A percentile compares a stretch with the other conserved stretches of the same genome.
Conservation (phyloP, 2,329 filamentous ascomycete genomes). For the Colletotrichum falcatum region DNA sequence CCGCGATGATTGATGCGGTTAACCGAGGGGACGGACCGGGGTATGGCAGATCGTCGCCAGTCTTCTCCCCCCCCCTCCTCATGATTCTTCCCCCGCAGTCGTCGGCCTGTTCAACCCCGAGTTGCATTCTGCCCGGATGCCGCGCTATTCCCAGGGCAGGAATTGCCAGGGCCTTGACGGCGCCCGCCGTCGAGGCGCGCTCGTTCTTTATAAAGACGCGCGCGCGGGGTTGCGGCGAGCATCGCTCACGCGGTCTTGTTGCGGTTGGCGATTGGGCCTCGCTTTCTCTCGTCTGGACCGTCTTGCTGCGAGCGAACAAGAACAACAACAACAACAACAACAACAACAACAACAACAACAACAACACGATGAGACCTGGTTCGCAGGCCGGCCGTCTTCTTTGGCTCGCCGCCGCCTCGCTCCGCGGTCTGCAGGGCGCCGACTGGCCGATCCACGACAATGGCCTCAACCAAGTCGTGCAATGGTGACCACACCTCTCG, state of each 20-base stretch:
- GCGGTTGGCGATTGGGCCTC: too few relatives aligned
- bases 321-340: too few relatives aligned
- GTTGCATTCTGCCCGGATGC: slow-evolving; percentile 32
- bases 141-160: slow-evolving; percentile 16
- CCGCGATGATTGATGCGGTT: slow-evolving; percentile 37
- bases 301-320: too few relatives aligned
- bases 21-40: slow-evolving; percentile 25
- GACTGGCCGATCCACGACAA: slow-evolving; percentile 49
- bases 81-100: slow-evolving; percentile 38
- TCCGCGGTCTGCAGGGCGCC: slow-evolving; percentile 16
- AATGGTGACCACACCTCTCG: slow-evolving; percentile 48
- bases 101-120: slow-evolving; percentile 40
- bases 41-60: slow-evolving; percentile 21
- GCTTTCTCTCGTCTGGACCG: slow-evolving; percentile 16
- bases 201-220: slow-evolving; percentile 10
- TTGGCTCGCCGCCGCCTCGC: slow-evolving; percentile 37
- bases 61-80: slow-evolving; percentile 15
- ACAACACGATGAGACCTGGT: slow-evolving; percentile 32
- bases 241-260: slow-evolving; percentile 5
- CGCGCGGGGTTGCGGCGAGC: background rate
- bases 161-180: background rate
- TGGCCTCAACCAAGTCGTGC: slow-evolving; percentile 49
- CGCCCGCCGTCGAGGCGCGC: background rate
- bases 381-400: slow-evolving; percentile 30
- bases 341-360: background rate